Evolutionary conservation across 768 basidiomycete genomes (phyloP).

Genomic region (Mycena vulgaris): DNA sequence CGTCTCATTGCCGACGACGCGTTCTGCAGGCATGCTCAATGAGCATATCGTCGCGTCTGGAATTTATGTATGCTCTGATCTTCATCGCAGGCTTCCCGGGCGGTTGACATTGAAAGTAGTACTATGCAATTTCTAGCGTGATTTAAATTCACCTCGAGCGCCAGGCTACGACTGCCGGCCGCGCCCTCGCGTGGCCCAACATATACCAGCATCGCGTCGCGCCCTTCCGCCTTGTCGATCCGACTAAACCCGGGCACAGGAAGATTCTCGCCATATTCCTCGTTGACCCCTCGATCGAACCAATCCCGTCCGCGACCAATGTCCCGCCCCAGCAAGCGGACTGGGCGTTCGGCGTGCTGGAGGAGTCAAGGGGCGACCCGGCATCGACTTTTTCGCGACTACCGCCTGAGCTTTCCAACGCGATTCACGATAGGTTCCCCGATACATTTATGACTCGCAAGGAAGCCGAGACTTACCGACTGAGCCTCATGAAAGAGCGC

Average conservation of each 20-base stretch:
- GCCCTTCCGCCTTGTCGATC: conserved; percentile 53
- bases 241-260: conserved; percentile 52
- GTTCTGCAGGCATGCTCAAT: too few relatives aligned
- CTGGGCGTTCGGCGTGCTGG: conserved; percentile 42
- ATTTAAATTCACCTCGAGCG: too few relatives aligned
- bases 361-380: conserved; percentile 15
- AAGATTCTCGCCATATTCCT: conserved; percentile 58
- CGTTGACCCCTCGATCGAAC: conserved; percentile 50
- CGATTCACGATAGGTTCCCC: background rate
- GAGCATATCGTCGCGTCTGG: conserved; percentile 19
- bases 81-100: too few relatives aligned
- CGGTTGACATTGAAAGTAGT: too few relatives aligned
- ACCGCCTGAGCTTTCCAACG: conserved; percentile 19
- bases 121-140: too few relatives aligned
- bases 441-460: conserved; percentile 1
- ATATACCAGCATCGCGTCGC: conserved; percentile 51
- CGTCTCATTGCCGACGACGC: background rate
- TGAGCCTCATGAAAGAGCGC: conserved; percentile 39
- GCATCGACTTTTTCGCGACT: conserved; percentile 11
- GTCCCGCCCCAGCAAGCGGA: conserved; percentile 51
- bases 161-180: background rate
- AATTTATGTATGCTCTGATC: conserved; percentile 23
- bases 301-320: conserved; percentile 49
- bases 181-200: conserved; percentile 53
- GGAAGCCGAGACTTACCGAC: conserved; percentile 13